A percentile compares a stretch with the other conserved stretches of the same genome.
Evolutionary conservation across 2,329 filamentous ascomycete species (phyloP).

Genomic region (Byssochlamys sp.): DNA sequence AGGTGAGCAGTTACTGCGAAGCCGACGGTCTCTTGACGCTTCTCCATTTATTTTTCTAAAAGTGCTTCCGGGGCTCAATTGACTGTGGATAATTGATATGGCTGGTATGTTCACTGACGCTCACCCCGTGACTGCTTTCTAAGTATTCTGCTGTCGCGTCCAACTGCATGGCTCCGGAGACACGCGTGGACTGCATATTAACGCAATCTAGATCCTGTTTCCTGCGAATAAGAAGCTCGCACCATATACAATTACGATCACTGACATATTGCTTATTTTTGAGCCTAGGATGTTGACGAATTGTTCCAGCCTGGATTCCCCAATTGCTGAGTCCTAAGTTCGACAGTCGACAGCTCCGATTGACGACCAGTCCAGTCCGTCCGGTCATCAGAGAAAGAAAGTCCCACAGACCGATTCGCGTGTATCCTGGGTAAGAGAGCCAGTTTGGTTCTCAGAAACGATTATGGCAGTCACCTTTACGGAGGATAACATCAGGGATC

Average conservation of each 20-base stretch:
- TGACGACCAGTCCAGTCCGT: background rate
- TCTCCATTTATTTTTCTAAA: background rate
- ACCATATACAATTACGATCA: background rate
- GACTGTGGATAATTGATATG: background rate
- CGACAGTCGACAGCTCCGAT: background rate
- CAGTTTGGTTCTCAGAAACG: constrained; percentile 3
- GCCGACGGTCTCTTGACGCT: background rate
- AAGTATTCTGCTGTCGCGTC: background rate
- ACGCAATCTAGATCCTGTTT: background rate
- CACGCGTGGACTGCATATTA: background rate
- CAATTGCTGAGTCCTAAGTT: background rate
- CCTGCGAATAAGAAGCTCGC: background rate
- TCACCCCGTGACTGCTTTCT: background rate
- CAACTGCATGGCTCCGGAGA: background rate
- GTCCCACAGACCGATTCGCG: background rate
- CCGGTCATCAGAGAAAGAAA: background rate
- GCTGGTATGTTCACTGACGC: background rate
- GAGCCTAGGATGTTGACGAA: background rate
- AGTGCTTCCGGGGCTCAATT: background rate
- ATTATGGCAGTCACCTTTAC: constrained; percentile 28
- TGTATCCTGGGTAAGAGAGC: background rate
- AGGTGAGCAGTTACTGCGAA: background rate
- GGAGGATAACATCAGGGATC: constrained; percentile 41
- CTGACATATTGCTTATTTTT: background rate
- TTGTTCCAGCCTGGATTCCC: background rate